Evolutionary conservation across 2,329 filamentous ascomycete species (phyloP).

Genomic region (Drechslerella stenobrocha): DNA sequence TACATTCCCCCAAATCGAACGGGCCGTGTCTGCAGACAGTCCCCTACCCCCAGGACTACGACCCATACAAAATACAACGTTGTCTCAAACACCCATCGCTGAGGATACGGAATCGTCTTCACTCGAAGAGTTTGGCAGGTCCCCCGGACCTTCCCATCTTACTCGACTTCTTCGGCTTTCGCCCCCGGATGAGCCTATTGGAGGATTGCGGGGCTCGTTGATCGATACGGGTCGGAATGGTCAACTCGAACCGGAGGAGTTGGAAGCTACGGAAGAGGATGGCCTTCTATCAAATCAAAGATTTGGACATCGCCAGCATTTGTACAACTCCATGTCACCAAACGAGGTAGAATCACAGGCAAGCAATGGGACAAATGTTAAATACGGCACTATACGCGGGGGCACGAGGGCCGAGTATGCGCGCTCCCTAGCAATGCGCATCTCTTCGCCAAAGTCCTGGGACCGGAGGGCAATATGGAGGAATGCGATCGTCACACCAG

Average conservation of each 20-base stretch:
- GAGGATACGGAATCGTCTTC: constrained; percentile 25
- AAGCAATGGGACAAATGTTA: constrained; percentile 48
- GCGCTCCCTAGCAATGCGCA: constrained; percentile 21
- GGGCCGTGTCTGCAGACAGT: constrained; percentile 13
- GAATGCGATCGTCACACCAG: constrained; percentile 67
- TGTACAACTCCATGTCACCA: constrained; percentile 44
- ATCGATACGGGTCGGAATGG: background rate
- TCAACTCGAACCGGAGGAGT: background rate
- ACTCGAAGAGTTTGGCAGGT: constrained; percentile 21
- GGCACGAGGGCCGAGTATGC: constrained; percentile 63
- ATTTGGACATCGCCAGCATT: background rate
- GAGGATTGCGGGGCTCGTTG: background rate
- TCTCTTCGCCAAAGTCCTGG: constrained; percentile 62
- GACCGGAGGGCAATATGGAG: constrained; percentile 68
- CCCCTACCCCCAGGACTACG: constrained; percentile 24
- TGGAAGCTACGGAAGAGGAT: constrained; percentile 18
- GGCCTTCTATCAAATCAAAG: constrained; percentile 11
- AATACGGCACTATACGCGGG: constrained; percentile 54
- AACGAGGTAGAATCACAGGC: constrained; percentile 53
- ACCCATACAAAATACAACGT: constrained; percentile 23
- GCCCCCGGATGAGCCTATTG: constrained; percentile 19
- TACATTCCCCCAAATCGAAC: constrained; percentile 12
- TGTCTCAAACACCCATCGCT: constrained; percentile 19
- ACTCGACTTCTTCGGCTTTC: constrained; percentile 33
- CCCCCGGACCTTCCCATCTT: constrained; percentile 38